Base-by-base conservation (phyloP, 1,284 basidiomycete genomes). In the Heterobasidion occidentale region DNA sequence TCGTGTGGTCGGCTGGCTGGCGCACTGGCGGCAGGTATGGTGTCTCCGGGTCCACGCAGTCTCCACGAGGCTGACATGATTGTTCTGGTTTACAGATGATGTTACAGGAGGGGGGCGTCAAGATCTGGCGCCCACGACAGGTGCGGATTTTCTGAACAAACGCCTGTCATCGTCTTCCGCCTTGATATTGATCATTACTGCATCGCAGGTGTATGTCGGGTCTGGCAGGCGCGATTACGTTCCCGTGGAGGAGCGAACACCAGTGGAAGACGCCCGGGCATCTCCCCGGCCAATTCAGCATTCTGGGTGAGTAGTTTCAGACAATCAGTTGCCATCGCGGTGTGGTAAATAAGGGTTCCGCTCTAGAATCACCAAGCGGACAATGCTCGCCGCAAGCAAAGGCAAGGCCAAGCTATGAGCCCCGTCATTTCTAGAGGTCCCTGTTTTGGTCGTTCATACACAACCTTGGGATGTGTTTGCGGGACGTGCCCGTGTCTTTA, bases 71-170 rank as follows among this genome's bases (percentile, higher is more conserved):
- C 27, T 27, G 5, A 15, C 7, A 33, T n/a, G 55, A 36, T 54
- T 34, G 7, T 35, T 12, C 60, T 54, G 62, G 61, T 57, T 55
- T 62, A 4, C 64, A 92, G 82, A 90, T 93, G 88, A 92, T 93
- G 90, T 74, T 94, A 55, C 86, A 90, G 65, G 78, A 86, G 38
- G 89, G 85, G 17, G 90, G 90, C 52, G 90, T 94, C 58, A 94
- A 93, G 72, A 94, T 94, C 62, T 94, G 92, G 92, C 77, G 91
- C 46, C 92, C 91, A 46, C 77, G 87, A 64, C 90, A 94, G 77
- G 82, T 90, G 68, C 61, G 71, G 60, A 51, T 50, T 35, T 51
- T 14, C 4, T 8, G 12, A 36, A 14, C 9, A 27, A 56, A 33
- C 46, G 53, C 34, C 34, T 33, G 15, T 36, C 17, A 53, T 33